phyloP scores from a whole-genome alignment of 805 yeast species.

The Spathaspora girioi region DNA sequence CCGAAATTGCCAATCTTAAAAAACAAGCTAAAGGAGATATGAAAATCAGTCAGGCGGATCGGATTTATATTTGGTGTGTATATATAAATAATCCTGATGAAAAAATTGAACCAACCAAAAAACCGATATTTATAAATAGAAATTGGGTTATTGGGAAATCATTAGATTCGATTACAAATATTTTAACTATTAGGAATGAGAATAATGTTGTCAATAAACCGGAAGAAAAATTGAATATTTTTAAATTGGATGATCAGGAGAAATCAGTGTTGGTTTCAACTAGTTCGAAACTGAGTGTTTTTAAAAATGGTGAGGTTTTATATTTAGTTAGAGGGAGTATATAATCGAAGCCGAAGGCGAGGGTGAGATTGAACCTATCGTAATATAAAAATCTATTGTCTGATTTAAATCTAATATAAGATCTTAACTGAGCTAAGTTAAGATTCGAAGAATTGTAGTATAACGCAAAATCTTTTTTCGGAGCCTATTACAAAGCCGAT shows the following conservation, averaged over 20 bases:
- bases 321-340: slow-evolving; percentile 50
- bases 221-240: slow-evolving; percentile 45
- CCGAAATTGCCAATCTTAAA: slow-evolving; percentile 35
- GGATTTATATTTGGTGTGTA: slow-evolving; percentile 48
- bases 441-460: too few relatives aligned
- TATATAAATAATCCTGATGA: slow-evolving; percentile 25
- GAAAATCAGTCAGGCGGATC: slow-evolving; percentile 38
- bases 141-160: slow-evolving; percentile 61
- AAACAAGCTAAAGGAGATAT: slow-evolving; percentile 51
- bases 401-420: not conserved
- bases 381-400: too few relatives aligned
- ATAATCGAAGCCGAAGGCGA: not conserved
- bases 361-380: too few relatives aligned
- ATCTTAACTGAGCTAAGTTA: too few relatives aligned
- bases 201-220: slow-evolving; percentile 45
- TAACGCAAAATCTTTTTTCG: too few relatives aligned
- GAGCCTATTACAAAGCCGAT: too few relatives aligned
- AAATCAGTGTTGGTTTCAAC: slow-evolving; percentile 27
- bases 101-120: slow-evolving; percentile 19
- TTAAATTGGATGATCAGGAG: slow-evolving; percentile 24
- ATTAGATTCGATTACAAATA: slow-evolving; percentile 49
- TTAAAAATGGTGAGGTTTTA: slow-evolving; percentile 48
- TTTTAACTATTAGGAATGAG: slow-evolving; percentile 43
- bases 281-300: slow-evolving; percentile 37
- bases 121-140: slow-evolving; percentile 46